Evolutionary conservation across 495 filamentous ascomycete genomes (phyloP).

Genomic region (Penicillium odoratum): DNA sequence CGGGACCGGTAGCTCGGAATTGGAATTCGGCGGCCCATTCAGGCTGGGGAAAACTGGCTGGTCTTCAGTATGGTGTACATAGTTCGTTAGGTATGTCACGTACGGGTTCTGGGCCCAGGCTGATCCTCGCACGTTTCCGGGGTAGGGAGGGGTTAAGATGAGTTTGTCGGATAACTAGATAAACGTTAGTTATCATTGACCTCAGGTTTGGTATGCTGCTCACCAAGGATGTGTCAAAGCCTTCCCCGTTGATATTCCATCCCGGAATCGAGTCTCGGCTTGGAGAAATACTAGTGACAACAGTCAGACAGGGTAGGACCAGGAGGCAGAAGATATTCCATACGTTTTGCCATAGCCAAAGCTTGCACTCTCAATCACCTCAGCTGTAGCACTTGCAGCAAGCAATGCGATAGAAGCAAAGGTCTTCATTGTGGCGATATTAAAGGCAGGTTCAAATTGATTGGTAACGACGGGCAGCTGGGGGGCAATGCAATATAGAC

Average conservation of each 20-base stretch:
- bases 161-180: slow-evolving; percentile 80
- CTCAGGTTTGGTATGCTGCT: slow-evolving; percentile 8
- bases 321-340: slow-evolving; percentile 12
- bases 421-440: slow-evolving; percentile 41
- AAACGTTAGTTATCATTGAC: slow-evolving; percentile 2
- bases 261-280: slow-evolving; percentile 57
- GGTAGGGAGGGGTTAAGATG: slow-evolving; percentile 84
- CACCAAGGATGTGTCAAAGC: slow-evolving; percentile 65
- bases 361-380: slow-evolving; percentile 66
- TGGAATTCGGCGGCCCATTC: slow-evolving; percentile 82
- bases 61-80: slow-evolving; percentile 15
- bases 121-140: slow-evolving; percentile 81
- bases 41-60: slow-evolving; percentile 43
- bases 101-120: slow-evolving; percentile 72
- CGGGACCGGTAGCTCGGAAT: slow-evolving; percentile 84
- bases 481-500: slow-evolving; percentile 1
- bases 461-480: background rate
- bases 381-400: slow-evolving; percentile 56
- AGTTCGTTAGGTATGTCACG: slow-evolving; percentile 26
- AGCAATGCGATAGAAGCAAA: slow-evolving; percentile 45
- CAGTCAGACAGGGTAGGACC: slow-evolving; percentile 23
- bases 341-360: slow-evolving; percentile 75
- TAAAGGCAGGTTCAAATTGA: slow-evolving; percentile 14
- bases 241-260: slow-evolving; percentile 71
- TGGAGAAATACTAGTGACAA: slow-evolving; percentile 53